phyloP scores from a whole-genome alignment of 768 basidiomycete genomes.

The Cyclocybe aegerita region DNA sequence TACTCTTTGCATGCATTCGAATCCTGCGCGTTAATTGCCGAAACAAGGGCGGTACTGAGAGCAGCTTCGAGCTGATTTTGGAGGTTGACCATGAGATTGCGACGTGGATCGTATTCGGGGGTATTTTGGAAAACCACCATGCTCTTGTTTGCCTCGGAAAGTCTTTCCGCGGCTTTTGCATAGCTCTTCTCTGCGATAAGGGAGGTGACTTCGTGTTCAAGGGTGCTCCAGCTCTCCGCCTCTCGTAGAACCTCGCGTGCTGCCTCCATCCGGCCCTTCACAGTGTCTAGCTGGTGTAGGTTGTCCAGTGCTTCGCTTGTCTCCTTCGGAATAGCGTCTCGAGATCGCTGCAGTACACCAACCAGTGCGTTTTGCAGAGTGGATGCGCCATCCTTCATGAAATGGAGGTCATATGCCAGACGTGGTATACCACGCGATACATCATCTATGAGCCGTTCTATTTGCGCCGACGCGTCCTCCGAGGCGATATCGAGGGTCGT shows the following conservation, averaged over 20 bases:
- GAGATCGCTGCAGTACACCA: constrained; percentile 57
- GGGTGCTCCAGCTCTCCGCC: constrained; percentile 94
- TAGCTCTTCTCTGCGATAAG: constrained; percentile 80
- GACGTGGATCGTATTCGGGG: constrained; percentile 84
- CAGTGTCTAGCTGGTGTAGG: constrained; percentile 77
- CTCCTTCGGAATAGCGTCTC: constrained; percentile 48
- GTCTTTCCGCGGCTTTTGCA: constrained; percentile 86
- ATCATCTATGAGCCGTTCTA: constrained; percentile 90
- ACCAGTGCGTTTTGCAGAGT: constrained; percentile 69
- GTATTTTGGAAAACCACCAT: constrained; percentile 94
- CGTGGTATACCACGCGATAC: constrained; percentile 90
- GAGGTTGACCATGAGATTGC: constrained; percentile 84
- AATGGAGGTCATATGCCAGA: constrained; percentile 93
- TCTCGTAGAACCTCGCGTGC: constrained; percentile 88
- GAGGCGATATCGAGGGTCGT: constrained; percentile 83
- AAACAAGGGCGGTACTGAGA: constrained; percentile 85
- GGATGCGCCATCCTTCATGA: constrained; percentile 90
- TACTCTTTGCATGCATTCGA: constrained; percentile 72
- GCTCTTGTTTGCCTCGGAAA: constrained; percentile 85
- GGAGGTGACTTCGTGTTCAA: constrained; percentile 89
- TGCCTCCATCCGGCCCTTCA: constrained; percentile 86
- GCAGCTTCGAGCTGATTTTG: constrained; percentile 96
- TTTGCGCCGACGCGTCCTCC: constrained; percentile 82
- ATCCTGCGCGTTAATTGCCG: constrained; percentile 81
- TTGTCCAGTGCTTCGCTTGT: constrained; percentile 72